These are phyloP conservation scores for Phytophthora constricta DNA, from an alignment of 352 stramenopile genomes.

Conservation along the genomic window DNA sequence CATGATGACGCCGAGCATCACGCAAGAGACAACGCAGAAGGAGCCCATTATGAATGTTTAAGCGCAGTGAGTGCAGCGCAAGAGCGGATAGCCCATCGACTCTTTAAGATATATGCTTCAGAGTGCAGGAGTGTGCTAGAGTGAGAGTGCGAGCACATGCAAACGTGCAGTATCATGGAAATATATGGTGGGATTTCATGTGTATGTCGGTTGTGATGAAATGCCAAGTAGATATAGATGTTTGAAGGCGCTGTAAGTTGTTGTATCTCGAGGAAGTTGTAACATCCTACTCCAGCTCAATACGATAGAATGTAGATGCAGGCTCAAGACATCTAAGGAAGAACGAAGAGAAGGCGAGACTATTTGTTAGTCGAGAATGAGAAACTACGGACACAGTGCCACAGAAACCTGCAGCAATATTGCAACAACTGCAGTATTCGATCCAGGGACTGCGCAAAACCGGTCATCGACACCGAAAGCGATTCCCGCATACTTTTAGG, in stretches of 20 bases:
- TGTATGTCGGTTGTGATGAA: background rate
- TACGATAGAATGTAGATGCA: too few species aligned
- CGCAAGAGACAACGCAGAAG: background rate
- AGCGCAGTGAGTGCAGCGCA: background rate
- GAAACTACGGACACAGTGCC: too few species aligned
- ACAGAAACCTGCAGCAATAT: too few species aligned
- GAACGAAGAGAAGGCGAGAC: too few species aligned
- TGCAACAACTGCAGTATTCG: too few species aligned
- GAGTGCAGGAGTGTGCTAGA: background rate
- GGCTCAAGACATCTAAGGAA: too few species aligned
- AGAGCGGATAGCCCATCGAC: background rate
- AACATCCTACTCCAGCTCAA: too few species aligned
- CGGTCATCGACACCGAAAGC: too few species aligned
- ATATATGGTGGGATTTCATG: background rate
- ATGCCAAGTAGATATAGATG: background rate
- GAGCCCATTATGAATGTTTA: constrained; percentile 16
- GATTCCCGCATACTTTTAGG: too few species aligned
- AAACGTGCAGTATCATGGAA: background rate
- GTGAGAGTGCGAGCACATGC: background rate
- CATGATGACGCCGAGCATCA: constrained; percentile 17
- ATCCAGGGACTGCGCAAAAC: too few species aligned
- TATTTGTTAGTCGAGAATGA: too few species aligned
- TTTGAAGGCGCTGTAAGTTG: background rate
- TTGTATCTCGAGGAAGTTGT: background rate
- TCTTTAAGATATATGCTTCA: background rate